Conservation (phyloP, 805 yeast genomes). For the Metschnikowia lachancei region DNA sequence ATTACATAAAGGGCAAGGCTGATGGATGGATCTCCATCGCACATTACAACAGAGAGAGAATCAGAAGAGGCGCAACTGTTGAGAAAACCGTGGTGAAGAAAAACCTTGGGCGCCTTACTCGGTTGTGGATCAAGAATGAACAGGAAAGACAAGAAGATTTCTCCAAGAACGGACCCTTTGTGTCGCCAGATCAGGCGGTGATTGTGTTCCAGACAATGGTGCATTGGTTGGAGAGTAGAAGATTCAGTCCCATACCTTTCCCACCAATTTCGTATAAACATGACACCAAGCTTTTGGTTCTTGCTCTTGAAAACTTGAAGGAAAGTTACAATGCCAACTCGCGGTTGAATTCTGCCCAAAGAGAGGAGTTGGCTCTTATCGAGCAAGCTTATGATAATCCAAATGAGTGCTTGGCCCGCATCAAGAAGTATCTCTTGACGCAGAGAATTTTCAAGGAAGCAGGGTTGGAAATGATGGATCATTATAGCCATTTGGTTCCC, state of each 20-base stretch:
- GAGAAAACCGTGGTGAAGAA: conserved; percentile 94
- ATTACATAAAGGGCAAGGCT: conserved; percentile 92
- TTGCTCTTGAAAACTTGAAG: conserved; percentile 86
- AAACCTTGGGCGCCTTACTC: conserved; percentile 85
- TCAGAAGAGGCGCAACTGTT: conserved; percentile 83
- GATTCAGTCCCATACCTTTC: conserved; percentile 84
- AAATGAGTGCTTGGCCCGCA: conserved; percentile 81
- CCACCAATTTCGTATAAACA: conserved; percentile 91
- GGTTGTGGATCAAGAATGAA: conserved; percentile 90
- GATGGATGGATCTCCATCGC: conserved; percentile 96
- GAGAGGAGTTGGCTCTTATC: conserved; percentile 89
- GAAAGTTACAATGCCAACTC: conserved; percentile 66
- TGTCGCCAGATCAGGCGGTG: conserved; percentile 85
- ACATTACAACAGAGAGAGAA: conserved; percentile 85
- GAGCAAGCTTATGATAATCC: conserved; percentile 98
- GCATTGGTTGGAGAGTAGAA: conserved; percentile 82
- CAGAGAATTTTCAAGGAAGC: conserved; percentile 92
- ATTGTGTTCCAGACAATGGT: conserved; percentile 83
- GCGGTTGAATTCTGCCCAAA: conserved; percentile 76
- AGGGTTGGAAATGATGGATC: conserved; percentile 85
- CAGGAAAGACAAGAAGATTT: conserved; percentile 82
- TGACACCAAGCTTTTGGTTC: conserved; percentile 83
- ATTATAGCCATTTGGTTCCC: conserved; percentile 78
- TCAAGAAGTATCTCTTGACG: conserved; percentile 77
- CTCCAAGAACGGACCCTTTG: conserved; percentile 82